phyloP scores from a whole-genome alignment of 441 rosid species.

The Arabidopsis lyrata region DNA sequence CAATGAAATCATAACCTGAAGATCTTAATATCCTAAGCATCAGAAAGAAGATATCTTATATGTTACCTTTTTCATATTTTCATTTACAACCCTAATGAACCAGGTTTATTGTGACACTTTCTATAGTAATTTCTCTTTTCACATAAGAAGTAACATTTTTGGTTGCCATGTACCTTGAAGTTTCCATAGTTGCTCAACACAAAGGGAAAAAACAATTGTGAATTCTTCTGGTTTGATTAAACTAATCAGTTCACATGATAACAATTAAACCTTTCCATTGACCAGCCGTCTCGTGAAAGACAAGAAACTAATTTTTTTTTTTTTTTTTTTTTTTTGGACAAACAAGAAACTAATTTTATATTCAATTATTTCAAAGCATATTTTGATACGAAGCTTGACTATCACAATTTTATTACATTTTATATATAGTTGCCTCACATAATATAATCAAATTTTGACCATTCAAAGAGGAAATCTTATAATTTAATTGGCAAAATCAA shows the following conservation, averaged over 20 bases:
- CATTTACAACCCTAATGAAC: too few species aligned
- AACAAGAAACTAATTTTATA: neutral
- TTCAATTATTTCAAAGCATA: conserved; percentile 13
- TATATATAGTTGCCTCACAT: neutral
- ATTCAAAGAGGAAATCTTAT: conserved; percentile 3
- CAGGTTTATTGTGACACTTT: too few species aligned
- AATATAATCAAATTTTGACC: neutral
- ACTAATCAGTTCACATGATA: conserved; percentile 35
- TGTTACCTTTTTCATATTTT: too few species aligned
- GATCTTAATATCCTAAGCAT: too few species aligned
- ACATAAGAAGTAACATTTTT: too few species aligned
- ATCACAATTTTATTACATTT: neutral
- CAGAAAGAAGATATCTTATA: too few species aligned
- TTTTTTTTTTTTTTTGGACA: too few species aligned
- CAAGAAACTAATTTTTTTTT: conserved; percentile 20
- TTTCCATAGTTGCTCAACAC: neutral
- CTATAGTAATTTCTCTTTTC: too few species aligned
- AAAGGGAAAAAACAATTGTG: neutral
- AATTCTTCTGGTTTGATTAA: conserved; percentile 6
- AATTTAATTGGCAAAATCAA: conserved; percentile 12
- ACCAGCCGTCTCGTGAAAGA: conserved; percentile 32
- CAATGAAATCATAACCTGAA: too few species aligned
- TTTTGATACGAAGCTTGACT: conserved; percentile 26
- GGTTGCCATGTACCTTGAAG: too few species aligned
- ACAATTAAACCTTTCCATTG: conserved; percentile 14